Conservation (phyloP, 2,329 filamentous ascomycete species). For the Didymella segeticola region DNA sequence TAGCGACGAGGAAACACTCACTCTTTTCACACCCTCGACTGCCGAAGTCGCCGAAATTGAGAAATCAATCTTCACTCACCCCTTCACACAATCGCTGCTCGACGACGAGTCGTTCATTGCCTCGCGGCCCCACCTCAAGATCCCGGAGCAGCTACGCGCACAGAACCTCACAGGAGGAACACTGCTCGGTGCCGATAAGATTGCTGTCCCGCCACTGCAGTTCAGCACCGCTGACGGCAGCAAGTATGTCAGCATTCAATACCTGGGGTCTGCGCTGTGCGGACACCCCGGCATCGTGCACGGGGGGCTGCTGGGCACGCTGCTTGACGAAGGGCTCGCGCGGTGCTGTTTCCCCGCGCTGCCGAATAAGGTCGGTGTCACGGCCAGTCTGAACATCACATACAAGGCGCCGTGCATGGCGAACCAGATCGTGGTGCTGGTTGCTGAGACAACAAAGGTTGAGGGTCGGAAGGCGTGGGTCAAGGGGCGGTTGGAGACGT, state of each 20-base stretch:
- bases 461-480: constrained; percentile 97
- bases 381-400: constrained; percentile 81
- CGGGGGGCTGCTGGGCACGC: constrained; percentile 87
- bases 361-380: constrained; percentile 84
- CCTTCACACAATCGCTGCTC: constrained; percentile 74
- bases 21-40: constrained; percentile 67
- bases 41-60: constrained; percentile 66
- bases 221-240: constrained; percentile 68
- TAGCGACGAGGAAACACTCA: constrained; percentile 76
- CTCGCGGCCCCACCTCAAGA: constrained; percentile 84
- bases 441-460: constrained; percentile 80
- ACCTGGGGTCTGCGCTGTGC: constrained; percentile 80
- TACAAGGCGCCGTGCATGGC: constrained; percentile 84
- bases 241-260: constrained; percentile 69
- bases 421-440: constrained; percentile 76
- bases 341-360: constrained; percentile 87
- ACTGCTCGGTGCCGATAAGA: constrained; percentile 74
- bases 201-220: constrained; percentile 80
- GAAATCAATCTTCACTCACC: constrained; percentile 75
- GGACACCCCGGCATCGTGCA: constrained; percentile 92
- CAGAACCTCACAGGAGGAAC: constrained; percentile 85
- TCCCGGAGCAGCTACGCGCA: constrained; percentile 71
- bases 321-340: constrained; percentile 89
- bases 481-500: constrained; percentile 81
- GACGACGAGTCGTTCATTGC: constrained; percentile 71